Evolutionary conservation across 2,329 filamentous ascomycete genomes (phyloP).

Genomic region (Hypoxylon rubiginosum): DNA sequence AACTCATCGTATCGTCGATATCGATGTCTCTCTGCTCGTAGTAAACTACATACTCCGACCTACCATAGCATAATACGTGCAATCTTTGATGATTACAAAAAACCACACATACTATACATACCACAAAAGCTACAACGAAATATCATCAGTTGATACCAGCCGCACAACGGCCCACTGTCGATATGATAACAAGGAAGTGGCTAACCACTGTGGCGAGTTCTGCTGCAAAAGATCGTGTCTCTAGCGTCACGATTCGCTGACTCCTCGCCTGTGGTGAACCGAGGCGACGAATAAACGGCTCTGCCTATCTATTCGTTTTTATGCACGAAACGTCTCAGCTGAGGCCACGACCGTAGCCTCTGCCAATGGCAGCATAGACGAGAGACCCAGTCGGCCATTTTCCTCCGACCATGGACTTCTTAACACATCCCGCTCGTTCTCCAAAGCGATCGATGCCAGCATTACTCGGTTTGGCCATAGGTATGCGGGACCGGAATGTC

Average conservation of each 20-base stretch:
- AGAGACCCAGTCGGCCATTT: slow-evolving; percentile 28
- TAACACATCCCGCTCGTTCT: slow-evolving; percentile 23
- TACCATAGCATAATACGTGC: slow-evolving; percentile 34
- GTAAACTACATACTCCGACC: slow-evolving; percentile 16
- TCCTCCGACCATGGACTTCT: slow-evolving; percentile 21
- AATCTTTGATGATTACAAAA: slow-evolving; percentile 27
- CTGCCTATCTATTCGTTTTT: slow-evolving; percentile 12
- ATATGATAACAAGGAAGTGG: slow-evolving; percentile 26
- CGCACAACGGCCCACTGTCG: slow-evolving; percentile 18
- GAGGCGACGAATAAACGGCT: slow-evolving; percentile 33
- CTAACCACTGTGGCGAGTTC: slow-evolving; percentile 38
- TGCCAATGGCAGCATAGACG: slow-evolving; percentile 31
- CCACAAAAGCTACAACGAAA: slow-evolving; percentile 10
- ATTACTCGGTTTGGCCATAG: slow-evolving; percentile 40
- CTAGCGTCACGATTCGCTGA: slow-evolving; percentile 35
- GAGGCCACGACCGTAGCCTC: slow-evolving; percentile 24
- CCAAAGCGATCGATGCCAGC: slow-evolving; percentile 41
- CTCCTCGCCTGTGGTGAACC: slow-evolving; percentile 19
- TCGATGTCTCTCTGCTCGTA: slow-evolving; percentile 12
- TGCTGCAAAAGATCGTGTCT: slow-evolving; percentile 32
- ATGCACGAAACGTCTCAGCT: slow-evolving; percentile 37
- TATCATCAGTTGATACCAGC: slow-evolving; percentile 9
- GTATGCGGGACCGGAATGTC: slow-evolving; percentile 34
- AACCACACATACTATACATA: too few species aligned
- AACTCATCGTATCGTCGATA: slow-evolving; percentile 18